A percentile compares a stretch with the other conserved stretches of the same genome.
Conservation (phyloP, 208 protist genomes). For the Trichomonas gallinae region DNA sequence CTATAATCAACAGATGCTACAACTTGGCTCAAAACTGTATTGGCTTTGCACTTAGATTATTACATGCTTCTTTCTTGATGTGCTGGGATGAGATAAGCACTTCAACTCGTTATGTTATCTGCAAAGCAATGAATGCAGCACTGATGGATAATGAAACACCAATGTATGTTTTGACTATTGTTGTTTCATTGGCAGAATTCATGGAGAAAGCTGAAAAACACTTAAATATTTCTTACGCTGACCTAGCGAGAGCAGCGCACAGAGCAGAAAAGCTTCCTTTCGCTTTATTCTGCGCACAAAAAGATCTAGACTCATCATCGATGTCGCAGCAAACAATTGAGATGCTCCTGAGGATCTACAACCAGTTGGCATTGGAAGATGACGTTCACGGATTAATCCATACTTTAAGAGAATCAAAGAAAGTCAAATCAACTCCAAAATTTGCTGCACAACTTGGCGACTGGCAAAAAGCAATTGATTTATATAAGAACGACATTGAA, state of each 20-base stretch:
- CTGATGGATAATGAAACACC: background rate
- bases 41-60: background rate
- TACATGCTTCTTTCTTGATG: background rate
- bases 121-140: background rate
- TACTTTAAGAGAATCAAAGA: background rate
- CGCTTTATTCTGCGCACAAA: background rate
- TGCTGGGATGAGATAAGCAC: background rate
- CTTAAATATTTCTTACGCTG: background rate
- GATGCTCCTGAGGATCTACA: background rate
- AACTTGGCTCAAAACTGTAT: background rate
- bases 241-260: background rate
- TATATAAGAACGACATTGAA: background rate
- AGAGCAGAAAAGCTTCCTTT: conserved; percentile 1
- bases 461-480: background rate
- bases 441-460: background rate
- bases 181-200: background rate
- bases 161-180: background rate
- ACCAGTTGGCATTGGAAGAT: background rate
- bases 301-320: background rate
- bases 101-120: background rate
- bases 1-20: background rate
- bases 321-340: background rate
- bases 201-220: background rate
- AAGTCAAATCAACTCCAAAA: background rate
- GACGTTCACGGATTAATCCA: background rate